Percentiles rank a stretch among this genome's conserved stretches.
Conservation (phyloP, 1,284 basidiomycete genomes). For the Fomitopsis palustris region DNA sequence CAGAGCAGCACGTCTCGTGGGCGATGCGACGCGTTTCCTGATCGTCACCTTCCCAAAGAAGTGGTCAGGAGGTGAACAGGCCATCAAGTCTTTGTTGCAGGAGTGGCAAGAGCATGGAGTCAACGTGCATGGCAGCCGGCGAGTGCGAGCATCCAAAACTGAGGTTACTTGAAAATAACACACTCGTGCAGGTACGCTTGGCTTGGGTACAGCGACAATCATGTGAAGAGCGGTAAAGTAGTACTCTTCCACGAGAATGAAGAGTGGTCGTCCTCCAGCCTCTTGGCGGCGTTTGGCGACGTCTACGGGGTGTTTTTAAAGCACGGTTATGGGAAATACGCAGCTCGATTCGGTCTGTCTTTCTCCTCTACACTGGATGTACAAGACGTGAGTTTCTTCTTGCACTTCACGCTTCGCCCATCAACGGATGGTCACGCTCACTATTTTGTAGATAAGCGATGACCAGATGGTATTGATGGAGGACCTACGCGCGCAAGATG, state of each 20-base stretch:
- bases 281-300: slow-evolving; percentile 14
- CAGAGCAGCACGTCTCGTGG: slow-evolving; percentile 17
- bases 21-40: slow-evolving; percentile 17
- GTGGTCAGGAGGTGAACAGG: background rate
- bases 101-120: slow-evolving; percentile 14
- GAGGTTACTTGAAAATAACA: background rate
- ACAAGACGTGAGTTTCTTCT: slow-evolving; percentile 13
- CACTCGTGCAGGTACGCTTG: slow-evolving; percentile 16
- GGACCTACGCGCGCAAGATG: slow-evolving; percentile 15
- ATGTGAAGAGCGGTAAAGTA: slow-evolving; percentile 18
- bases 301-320: slow-evolving; percentile 15
- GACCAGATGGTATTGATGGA: slow-evolving; percentile 11
- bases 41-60: slow-evolving; percentile 11
- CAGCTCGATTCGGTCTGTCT: slow-evolving; percentile 20
- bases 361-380: slow-evolving; percentile 20
- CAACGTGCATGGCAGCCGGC: slow-evolving; percentile 8
- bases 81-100: background rate
- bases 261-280: slow-evolving; percentile 16
- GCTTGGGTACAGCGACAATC: slow-evolving; percentile 18
- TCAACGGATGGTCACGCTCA: background rate
- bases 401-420: background rate
- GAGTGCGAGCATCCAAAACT: background rate
- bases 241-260: slow-evolving; percentile 21
- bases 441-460: slow-evolving; percentile 8
- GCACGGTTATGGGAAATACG: slow-evolving; percentile 21